Percentiles rank a stretch among this genome's conserved stretches.
Conservation (phyloP, 352 stramenopile species). For the Phytophthora sp. region DNA sequence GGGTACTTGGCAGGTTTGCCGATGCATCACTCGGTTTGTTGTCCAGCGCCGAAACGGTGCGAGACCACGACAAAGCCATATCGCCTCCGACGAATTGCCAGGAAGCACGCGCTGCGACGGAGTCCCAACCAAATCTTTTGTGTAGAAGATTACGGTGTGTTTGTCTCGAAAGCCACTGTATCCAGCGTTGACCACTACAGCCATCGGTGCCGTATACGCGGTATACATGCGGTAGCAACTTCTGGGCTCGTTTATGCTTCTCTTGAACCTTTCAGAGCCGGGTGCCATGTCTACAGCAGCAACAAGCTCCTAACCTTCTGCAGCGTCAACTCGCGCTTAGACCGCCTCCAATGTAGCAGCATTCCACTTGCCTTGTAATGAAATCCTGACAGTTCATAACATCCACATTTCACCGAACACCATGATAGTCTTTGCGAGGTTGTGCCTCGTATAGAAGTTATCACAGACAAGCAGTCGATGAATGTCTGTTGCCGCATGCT, state of each 20-base stretch:
- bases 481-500: no score
- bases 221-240: no score
- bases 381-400: conserved; percentile 7
- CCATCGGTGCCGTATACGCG: conserved; percentile 2
- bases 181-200: background rate
- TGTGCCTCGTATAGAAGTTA: no score
- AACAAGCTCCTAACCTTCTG: background rate
- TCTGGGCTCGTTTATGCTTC: background rate
- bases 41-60: conserved; percentile 15
- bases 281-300: conserved; percentile 10
- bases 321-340: background rate
- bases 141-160: conserved; percentile 21
- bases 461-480: no score
- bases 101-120: conserved; percentile 3
- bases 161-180: conserved; percentile 22
- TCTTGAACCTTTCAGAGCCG: background rate
- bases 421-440: no score
- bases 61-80: no score
- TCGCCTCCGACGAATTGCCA: conserved; percentile 3
- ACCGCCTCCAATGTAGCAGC: background rate
- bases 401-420: conserved; percentile 7
- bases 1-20: background rate
- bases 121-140: conserved; percentile 11
- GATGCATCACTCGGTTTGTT: conserved; percentile 8
- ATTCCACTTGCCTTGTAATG: conserved; percentile 6